These are phyloP conservation scores for Beta macrorhiza DNA, from an alignment of 179 eudicot genomes.

Conservation along the genomic window DNA sequence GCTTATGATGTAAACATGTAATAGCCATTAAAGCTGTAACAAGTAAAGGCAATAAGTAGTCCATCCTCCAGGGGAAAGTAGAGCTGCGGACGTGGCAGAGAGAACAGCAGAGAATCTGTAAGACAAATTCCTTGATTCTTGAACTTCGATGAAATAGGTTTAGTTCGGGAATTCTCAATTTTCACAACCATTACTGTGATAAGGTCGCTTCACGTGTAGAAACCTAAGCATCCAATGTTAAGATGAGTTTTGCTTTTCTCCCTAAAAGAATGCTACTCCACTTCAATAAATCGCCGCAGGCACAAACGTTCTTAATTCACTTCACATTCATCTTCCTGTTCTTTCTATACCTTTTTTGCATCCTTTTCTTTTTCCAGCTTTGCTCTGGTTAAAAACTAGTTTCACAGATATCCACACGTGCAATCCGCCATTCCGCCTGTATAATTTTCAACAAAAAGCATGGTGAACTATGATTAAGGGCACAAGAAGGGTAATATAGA, in stretches of 20 bases:
- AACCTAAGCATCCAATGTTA: background rate
- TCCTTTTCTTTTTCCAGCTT: background rate
- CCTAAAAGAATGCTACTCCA: too few relatives aligned
- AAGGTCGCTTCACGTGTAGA: background rate
- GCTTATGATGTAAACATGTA: too few relatives aligned
- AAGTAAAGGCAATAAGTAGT: background rate
- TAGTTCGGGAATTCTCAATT: background rate
- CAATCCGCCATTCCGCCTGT: too few relatives aligned
- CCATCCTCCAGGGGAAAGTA: background rate
- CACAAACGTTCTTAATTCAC: background rate
- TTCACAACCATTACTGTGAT: background rate
- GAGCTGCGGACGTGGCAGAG: background rate
- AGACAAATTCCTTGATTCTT: too few relatives aligned
- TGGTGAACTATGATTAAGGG: background rate
- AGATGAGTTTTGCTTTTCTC: too few relatives aligned
- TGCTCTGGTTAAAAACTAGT: background rate
- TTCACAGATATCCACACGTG: too few relatives aligned
- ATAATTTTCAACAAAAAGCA: background rate
- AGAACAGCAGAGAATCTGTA: background rate
- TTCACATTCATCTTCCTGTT: background rate
- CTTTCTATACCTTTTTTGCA: background rate
- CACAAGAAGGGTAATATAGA: conserved; percentile 9
- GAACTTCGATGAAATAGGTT: too few relatives aligned
- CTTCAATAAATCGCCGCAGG: background rate
- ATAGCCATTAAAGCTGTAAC: background rate